phyloP scores from a whole-genome alignment of 2,329 filamentous ascomycete genomes.

The Fusarium mexicanum region DNA sequence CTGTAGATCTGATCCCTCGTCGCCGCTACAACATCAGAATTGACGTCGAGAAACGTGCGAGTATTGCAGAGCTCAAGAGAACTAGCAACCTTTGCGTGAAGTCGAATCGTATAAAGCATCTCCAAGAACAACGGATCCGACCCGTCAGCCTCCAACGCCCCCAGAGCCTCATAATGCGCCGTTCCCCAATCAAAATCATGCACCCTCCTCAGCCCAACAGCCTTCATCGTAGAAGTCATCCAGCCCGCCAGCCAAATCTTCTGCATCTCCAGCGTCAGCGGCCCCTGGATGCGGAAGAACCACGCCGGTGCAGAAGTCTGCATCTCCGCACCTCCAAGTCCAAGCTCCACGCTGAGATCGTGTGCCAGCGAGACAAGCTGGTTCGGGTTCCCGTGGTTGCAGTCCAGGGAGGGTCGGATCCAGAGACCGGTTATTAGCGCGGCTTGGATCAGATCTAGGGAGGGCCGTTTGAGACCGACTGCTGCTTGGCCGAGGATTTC shows the following conservation, averaged over 20 bases:
- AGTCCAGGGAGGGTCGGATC: slow-evolving; percentile 5
- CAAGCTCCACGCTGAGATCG: slow-evolving; percentile 19
- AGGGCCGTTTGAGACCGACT: slow-evolving; percentile 7
- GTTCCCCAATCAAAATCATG: slow-evolving; percentile 8
- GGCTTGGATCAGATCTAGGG: slow-evolving; percentile 20
- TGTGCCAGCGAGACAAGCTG: slow-evolving; percentile 4
- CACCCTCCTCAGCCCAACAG: background rate
- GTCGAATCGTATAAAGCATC: slow-evolving; percentile 5
- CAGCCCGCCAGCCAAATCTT: slow-evolving; percentile 19
- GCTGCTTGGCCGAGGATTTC: slow-evolving; percentile 19
- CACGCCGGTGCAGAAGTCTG: slow-evolving; percentile 14
- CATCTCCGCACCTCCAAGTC: slow-evolving; percentile 7
- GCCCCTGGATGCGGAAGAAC: slow-evolving; percentile 23
- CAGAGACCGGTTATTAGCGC: slow-evolving; percentile 14
- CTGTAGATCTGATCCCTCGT: background rate
- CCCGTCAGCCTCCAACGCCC: background rate
- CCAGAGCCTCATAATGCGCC: slow-evolving; percentile 16
- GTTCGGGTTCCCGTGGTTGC: slow-evolving; percentile 10
- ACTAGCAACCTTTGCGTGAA: slow-evolving; percentile 4
- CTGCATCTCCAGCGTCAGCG: slow-evolving; percentile 12
- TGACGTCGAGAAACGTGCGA: background rate
- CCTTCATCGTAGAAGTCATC: slow-evolving; percentile 16
- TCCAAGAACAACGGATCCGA: slow-evolving; percentile 17
- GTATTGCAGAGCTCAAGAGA: slow-evolving; percentile 8
- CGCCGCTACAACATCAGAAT: background rate